Conservation (phyloP, 352 stramenopile species). For the Phytophthora idaei region DNA sequence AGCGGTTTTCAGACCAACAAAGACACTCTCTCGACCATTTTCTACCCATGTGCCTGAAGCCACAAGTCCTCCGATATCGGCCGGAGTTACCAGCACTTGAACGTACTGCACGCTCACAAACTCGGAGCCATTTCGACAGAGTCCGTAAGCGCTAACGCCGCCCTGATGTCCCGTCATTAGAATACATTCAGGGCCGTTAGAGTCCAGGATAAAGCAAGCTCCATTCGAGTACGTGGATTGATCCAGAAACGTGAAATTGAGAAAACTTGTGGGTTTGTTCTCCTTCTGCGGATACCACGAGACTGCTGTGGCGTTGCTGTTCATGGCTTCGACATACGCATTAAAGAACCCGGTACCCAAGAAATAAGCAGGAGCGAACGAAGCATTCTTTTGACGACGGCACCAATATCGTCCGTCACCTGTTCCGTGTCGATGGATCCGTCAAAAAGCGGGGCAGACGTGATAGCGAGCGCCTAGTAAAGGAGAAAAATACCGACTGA, state of each 20-base stretch:
- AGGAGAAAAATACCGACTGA: constrained; percentile 36
- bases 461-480: constrained; percentile 40
- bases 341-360: constrained; percentile 33
- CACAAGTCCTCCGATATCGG: constrained; percentile 41
- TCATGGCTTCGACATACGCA: constrained; percentile 27
- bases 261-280: constrained; percentile 32
- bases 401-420: constrained; percentile 34
- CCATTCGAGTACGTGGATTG: constrained; percentile 22
- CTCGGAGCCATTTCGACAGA: constrained; percentile 41
- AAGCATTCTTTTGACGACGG: constrained; percentile 45
- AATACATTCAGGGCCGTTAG: constrained; percentile 38
- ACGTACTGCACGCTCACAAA: constrained; percentile 45
- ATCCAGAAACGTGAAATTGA: constrained; percentile 38
- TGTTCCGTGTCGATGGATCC: constrained; percentile 39
- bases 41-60: constrained; percentile 38
- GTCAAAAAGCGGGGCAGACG: constrained; percentile 38
- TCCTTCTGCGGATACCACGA: constrained; percentile 42
- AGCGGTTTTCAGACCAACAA: constrained; percentile 31
- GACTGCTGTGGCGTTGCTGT: constrained; percentile 30
- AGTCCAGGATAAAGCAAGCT: constrained; percentile 34
- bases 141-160: constrained; percentile 40
- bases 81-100: constrained; percentile 36
- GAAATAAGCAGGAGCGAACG: constrained; percentile 42
- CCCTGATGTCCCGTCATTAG: constrained; percentile 47
- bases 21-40: constrained; percentile 37